Base-by-base conservation (phyloP, 352 stramenopile genomes). In the Phytopythium cucurbitacearum region DNA sequence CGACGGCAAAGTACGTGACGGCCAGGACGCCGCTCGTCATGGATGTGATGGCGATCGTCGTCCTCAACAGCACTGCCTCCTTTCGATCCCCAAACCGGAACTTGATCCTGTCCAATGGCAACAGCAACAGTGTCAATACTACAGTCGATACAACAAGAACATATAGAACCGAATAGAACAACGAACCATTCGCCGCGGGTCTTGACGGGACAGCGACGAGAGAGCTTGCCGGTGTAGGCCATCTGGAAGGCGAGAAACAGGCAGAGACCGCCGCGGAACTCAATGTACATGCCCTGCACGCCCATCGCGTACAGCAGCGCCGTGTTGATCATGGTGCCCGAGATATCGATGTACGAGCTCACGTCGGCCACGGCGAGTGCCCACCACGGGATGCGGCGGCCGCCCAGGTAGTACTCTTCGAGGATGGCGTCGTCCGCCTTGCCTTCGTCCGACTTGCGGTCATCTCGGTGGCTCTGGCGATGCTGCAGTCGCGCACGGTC, bases 331-430 rank as follows among this genome's bases (percentile, higher is more conserved):
- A 91, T 91, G 5, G 81, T 91, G 1, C 81, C 79, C 3, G 76
- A 87, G 50, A 92, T 90, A 64, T 92, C 82, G 48, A 92, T 92
- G 59, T 92, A 92, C 51, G 76, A 89, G 64, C 79, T 90, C 51
- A 92, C 82, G 56, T 92, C 81, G 0, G 81, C 81, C 40, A 91
- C 63, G 7, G 74, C 81, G 13, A 91, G 62, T 21, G 77, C 77
- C 65, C 81, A 89, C 78, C 81, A 89, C 10, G 78, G 72, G 49
- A 91, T 85, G 33, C 67, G 67, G 4, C 76, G 68, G 15, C 78
- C 76, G 3, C 81, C 78, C 13, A 91, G 71, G 41, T 91, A 89
- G 59, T 91, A 91, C 44, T 89, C 76, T 40, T 91, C 78, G 21
- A 89, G 55, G 12, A 84, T 55, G 7, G 68, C 43, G 55, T 81